Evolutionary conservation across 139 green algal species (phyloP).

Genomic region (Coelastrella sp.): DNA sequence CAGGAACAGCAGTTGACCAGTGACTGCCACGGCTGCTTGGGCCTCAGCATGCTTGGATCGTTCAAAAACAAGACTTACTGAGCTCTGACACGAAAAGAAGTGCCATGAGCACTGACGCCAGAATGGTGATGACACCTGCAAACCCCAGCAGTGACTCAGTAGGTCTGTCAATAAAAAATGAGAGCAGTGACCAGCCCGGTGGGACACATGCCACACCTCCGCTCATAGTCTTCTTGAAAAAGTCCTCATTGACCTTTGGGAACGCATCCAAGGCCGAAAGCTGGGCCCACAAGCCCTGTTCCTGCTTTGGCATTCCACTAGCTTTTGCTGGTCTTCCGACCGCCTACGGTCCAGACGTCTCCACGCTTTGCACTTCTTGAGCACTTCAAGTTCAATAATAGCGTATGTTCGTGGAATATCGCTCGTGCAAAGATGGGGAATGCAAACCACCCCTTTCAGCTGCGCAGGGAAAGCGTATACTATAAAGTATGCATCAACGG

Average conservation of each 20-base stretch:
- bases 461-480: too few relatives aligned
- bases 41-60: neutral
- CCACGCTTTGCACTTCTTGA: neutral
- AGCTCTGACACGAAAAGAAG: conserved; percentile 95
- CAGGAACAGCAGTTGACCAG: neutral
- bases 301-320: neutral
- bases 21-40: neutral
- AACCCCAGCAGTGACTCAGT: neutral
- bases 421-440: too few relatives aligned
- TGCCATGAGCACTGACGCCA: conserved; percentile 88
- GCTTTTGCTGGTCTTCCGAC: neutral
- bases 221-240: conserved; percentile 87
- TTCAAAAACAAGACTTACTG: conserved; percentile 62
- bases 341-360: neutral
- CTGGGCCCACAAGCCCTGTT: neutral
- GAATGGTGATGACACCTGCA: conserved; percentile 93
- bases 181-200: neutral
- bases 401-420: neutral
- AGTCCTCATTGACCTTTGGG: conserved; percentile 95
- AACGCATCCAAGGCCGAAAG: conserved; percentile 79
- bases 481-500: too few relatives aligned
- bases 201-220: conserved; percentile 54
- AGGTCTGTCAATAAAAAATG: neutral
- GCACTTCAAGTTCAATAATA: too few relatives aligned
- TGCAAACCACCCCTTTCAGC: too few relatives aligned